A percentile compares a stretch with the other conserved stretches of the same genome.
Conservation (phyloP, 2,329 filamentous ascomycete species). For the Leptodontidium sp. region DNA sequence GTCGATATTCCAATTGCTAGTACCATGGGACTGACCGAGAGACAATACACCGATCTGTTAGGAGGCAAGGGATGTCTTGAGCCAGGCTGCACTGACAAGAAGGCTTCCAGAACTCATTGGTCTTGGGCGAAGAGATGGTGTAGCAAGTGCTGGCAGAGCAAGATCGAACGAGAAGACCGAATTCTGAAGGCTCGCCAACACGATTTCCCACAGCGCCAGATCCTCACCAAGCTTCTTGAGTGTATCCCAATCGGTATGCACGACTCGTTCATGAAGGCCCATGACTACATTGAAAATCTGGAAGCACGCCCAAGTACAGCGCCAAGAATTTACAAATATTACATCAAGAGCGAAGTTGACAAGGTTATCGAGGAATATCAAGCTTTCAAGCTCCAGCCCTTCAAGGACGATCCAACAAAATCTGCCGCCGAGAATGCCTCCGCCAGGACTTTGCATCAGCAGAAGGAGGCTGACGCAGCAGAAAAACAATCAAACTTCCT, state of each 20-base stretch:
- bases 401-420: constrained; percentile 38
- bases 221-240: constrained; percentile 42
- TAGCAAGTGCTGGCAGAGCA: constrained; percentile 40
- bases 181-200: constrained; percentile 41
- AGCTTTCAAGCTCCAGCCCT: constrained; percentile 39
- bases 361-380: constrained; percentile 42
- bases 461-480: constrained; percentile 36
- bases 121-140: constrained; percentile 47
- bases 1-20: constrained; percentile 40
- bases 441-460: constrained; percentile 37
- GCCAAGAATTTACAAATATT: constrained; percentile 44
- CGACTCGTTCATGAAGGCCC: constrained; percentile 45
- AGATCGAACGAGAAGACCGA: constrained; percentile 44
- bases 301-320: constrained; percentile 33
- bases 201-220: constrained; percentile 32
- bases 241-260: constrained; percentile 45
- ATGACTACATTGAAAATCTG: constrained; percentile 41
- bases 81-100: constrained; percentile 38
- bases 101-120: constrained; percentile 44
- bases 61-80: constrained; percentile 45
- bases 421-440: constrained; percentile 39
- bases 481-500: constrained; percentile 41
- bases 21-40: constrained; percentile 36
- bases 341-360: constrained; percentile 40
- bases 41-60: constrained; percentile 43